Base-by-base conservation (phyloP, 139 green algal genomes). In the Pleodorina starrii region DNA sequence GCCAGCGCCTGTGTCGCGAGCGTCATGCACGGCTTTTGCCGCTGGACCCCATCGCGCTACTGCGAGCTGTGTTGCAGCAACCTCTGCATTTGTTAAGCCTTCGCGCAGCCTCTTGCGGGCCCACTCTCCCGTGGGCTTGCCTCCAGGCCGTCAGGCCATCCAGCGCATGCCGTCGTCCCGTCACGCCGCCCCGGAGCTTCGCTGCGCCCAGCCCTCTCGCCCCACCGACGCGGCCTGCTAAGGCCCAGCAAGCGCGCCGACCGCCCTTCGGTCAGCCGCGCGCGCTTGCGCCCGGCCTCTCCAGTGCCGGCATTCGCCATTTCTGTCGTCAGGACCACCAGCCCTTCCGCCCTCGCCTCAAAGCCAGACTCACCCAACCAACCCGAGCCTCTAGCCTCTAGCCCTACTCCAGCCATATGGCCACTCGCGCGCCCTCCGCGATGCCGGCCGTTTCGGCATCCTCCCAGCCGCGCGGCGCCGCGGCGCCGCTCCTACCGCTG, bases 131-230 rank as follows among this genome's bases (percentile, higher is more conserved):
- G 40, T 38, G n/a, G 40, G 10, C 38, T 59, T 17, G 25, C 72
- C 23, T 35, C 72, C 72, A 80, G 72, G 72, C 72, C 72, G 42
- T 48, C 72, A 80, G 72, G 72, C 72, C 72, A 80, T 23, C 69
- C 36, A 57, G 25, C 68, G 72, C 38, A 80, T 80, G 72, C 72
- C 57, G 19, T 54, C 72, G 72, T 59, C 72, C 42, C 42, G 72
- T 25, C 72, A 17, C 72, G 27, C 40, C 7, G 10, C 27, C 72
- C 12, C 36, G 40, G 23, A 11, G 40, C 38, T 35, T 35, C 19
- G 72, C 72, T n/a, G 42, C 72, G 1, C 21, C 43, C 32, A 80
- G 21, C 42, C 40, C 19, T 80, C 1, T 19, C 36, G 68, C 35
- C 1, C 32, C 38, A 11, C n/a, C 63, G 16, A 16, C 5, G 29